These are phyloP conservation scores for Leptodermis oblonga DNA, from an alignment of 257 asterid genomes.

Conservation along the genomic window DNA sequence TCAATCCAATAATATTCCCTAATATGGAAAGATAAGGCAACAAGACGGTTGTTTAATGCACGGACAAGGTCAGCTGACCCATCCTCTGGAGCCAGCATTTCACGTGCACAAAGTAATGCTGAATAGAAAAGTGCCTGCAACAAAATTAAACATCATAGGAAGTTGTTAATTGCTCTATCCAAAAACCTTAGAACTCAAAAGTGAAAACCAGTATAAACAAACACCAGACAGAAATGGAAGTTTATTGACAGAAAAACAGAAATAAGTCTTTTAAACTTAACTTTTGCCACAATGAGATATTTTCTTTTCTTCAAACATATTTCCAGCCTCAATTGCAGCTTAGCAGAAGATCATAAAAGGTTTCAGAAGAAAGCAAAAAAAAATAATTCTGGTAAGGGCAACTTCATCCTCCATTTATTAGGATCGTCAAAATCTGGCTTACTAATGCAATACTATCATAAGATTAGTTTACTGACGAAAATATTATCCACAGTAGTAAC, in stretches of 20 bases:
- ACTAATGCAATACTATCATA: not conserved
- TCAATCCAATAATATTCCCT: conserved; percentile 76
- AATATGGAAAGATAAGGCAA: conserved; percentile 68
- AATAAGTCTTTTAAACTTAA: not conserved
- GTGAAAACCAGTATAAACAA: not conserved
- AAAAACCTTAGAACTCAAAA: not conserved
- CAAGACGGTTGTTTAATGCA: conserved; percentile 69
- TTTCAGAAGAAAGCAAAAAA: conserved; percentile 5
- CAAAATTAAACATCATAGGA: conserved; percentile 5
- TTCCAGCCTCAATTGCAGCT: not conserved
- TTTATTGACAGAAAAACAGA: not conserved
- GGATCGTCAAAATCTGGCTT: not conserved
- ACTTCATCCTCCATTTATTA: not conserved
- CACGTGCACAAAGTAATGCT: conserved; percentile 65
- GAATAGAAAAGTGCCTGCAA: conserved; percentile 68
- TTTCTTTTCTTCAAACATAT: not conserved
- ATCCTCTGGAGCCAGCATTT: conserved; percentile 71
- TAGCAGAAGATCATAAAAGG: not conserved
- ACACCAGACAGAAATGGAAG: not conserved
- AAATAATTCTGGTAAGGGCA: not conserved
- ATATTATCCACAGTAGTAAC: not conserved
- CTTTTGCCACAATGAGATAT: not conserved
- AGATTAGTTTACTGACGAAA: not conserved
- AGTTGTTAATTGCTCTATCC: not conserved
- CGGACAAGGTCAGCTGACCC: conserved; percentile 59